Conservation (phyloP, 768 basidiomycete genomes). For the Tricholoma bakamatsutake region DNA sequence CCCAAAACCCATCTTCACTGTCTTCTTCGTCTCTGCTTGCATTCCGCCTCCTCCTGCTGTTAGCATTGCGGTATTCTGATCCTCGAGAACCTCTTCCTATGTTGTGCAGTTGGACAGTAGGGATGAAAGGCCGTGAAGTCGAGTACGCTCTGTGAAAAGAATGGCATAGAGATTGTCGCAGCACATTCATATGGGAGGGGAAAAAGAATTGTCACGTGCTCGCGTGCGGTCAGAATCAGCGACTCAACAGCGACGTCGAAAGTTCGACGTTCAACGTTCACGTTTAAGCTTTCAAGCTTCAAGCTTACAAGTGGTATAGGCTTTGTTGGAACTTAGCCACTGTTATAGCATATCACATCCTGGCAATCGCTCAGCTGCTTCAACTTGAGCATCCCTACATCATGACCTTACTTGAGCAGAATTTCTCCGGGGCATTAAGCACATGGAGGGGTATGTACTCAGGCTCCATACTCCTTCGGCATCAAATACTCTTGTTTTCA, state of each 20-base stretch:
- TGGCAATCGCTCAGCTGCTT: not conserved
- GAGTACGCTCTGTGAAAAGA: constrained; percentile 18
- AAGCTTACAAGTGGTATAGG: too few species aligned
- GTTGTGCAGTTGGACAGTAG: constrained; percentile 25
- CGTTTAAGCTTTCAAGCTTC: not conserved
- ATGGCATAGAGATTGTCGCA: constrained; percentile 19
- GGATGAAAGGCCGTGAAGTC: constrained; percentile 26
- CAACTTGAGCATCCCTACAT: not conserved
- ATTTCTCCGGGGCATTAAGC: constrained; percentile 87
- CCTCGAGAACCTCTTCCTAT: constrained; percentile 5
- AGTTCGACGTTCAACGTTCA: too few species aligned
- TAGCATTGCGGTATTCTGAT: not conserved
- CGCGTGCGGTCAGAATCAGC: too few species aligned
- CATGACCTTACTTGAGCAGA: constrained; percentile 49
- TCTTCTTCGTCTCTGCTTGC: constrained; percentile 10
- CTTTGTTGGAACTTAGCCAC: too few species aligned
- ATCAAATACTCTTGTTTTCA: constrained; percentile 22
- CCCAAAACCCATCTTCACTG: constrained; percentile 4
- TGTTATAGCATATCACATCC: not conserved
- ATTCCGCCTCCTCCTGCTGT: constrained; percentile 12
- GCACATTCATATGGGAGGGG: constrained; percentile 20
- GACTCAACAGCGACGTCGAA: too few species aligned
- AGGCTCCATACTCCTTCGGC: not conserved
- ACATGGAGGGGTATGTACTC: constrained; percentile 79
- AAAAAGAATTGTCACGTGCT: constrained; percentile 6